Evolutionary conservation across 148 eudicot species (phyloP).

Genomic region (Cornus florida): DNA sequence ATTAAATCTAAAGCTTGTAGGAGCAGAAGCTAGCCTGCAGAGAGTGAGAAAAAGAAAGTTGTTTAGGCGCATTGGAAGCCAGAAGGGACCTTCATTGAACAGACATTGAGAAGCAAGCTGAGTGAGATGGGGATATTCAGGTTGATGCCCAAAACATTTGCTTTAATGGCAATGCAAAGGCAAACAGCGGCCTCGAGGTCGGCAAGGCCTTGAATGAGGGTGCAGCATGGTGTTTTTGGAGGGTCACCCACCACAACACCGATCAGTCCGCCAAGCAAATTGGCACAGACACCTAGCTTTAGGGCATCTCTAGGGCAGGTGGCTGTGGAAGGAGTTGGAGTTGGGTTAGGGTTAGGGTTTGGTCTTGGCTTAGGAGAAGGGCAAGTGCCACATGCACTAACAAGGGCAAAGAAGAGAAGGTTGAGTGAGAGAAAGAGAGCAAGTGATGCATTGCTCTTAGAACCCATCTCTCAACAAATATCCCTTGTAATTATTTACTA

Average conservation of each 20-base stretch:
- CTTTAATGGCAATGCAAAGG: constrained; percentile 65
- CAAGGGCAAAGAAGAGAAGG: constrained; percentile 41
- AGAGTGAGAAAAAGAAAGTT: too few relatives aligned
- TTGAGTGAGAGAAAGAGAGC: constrained; percentile 42
- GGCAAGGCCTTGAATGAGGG: constrained; percentile 44
- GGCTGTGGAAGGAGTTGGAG: constrained; percentile 4
- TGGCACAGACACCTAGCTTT: constrained; percentile 56
- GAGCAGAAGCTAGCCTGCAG: too few relatives aligned
- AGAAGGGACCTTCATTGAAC: constrained; percentile 42
- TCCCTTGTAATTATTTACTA: background rate
- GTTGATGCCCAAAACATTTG: constrained; percentile 47
- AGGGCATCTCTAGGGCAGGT: constrained; percentile 59
- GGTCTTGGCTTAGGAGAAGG: constrained; percentile 19
- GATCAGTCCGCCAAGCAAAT: constrained; percentile 38
- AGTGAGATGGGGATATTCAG: constrained; percentile 56
- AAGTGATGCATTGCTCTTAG: constrained; percentile 19
- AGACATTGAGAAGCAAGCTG: constrained; percentile 57
- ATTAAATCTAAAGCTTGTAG: too few relatives aligned
- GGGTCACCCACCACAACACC: constrained; percentile 36
- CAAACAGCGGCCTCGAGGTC: constrained; percentile 75
- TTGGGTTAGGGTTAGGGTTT: constrained; percentile 21
- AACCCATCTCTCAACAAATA: constrained; percentile 17
- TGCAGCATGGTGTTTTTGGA: constrained; percentile 51
- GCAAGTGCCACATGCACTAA: constrained; percentile 30
- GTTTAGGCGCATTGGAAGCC: constrained; percentile 47